Evolutionary conservation across 2,329 filamentous ascomycete species (phyloP), one percentile per base, ranked within the genome.

Genomic region (Penicillium sp.): DNA sequence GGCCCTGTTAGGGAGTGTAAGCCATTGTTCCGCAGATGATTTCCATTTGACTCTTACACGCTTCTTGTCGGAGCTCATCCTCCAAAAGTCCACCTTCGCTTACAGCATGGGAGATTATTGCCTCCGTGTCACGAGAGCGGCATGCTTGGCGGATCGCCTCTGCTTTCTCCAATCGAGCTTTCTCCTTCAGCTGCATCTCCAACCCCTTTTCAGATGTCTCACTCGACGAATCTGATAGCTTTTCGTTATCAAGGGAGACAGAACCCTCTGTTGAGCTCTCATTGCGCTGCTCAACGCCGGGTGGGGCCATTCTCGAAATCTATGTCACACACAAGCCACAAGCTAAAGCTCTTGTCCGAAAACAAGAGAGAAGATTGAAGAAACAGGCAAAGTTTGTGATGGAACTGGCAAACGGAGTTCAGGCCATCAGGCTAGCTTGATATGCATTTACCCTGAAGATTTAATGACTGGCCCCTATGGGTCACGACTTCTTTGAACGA

Each of bases 11-110:
- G 49, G 55, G 46, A 5, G 43, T 41, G 56, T 68, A 59, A 62
- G 25, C 61, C 51, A 37, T 11, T 40, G 18, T 4, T 25, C 25
- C n/a, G 26, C 44, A 48, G 11, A 26, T 45, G 25, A 26, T 27
- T 29, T 49, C 45, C 40, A 26, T 22, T 45, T 33, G 35, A 26
- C 31, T 84, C 89, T 75, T 83, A 95, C 93, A 97, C 63, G 90
- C 91, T 72, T 79, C 77, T 67, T 84, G 83, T 62, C 92, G 87
- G 59, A 94, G 73, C 26, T 79, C 75, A 69, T 92, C 88, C 20
- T 79, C 81, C 53, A 90, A 68, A 59, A 91, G 81, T 18, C 89
- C 89, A n/a, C 86, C 88, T 51, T 79, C 75, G 1, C 85, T 84
- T 49, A 82, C 81, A 37, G 88, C 87, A 57, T 89, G 76, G 12